A percentile compares a stretch with the other conserved stretches of the same genome.
phyloP scores from a whole-genome alignment of 345 rosid genomes.

The Gossypium rotundifolium region DNA sequence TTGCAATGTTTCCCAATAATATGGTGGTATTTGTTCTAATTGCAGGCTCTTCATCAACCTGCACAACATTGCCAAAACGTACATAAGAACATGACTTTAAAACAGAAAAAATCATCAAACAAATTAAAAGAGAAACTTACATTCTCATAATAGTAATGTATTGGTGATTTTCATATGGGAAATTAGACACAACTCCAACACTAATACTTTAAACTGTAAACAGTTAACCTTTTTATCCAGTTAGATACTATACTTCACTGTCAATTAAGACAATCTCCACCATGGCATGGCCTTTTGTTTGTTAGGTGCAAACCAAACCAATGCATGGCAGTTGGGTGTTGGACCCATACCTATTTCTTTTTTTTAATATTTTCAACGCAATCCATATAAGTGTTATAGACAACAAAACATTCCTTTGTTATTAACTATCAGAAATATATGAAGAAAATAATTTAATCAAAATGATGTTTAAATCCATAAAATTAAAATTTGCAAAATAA shows the following conservation, averaged over 20 bases:
- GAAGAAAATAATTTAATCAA: not conserved
- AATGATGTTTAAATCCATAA: not conserved
- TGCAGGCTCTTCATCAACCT: conserved; percentile 99
- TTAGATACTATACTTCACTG: not conserved
- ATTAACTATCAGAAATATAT: not conserved
- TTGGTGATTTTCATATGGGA: not conserved
- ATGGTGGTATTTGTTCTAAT: conserved; percentile 97
- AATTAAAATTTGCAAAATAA: not conserved
- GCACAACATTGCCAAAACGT: conserved; percentile 19
- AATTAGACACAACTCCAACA: not conserved
- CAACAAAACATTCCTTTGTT: not conserved
- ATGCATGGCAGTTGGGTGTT: not conserved
- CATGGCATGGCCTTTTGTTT: not conserved
- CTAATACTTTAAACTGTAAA: not conserved
- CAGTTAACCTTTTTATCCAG: not conserved
- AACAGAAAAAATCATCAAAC: not conserved
- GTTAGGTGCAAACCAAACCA: not conserved
- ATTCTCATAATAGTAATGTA: not conserved
- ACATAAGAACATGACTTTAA: not conserved
- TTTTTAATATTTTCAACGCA: not conserved
- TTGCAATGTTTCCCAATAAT: conserved; percentile 93
- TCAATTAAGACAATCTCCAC: not conserved
- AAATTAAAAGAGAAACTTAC: not conserved
- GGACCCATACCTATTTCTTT: not conserved
- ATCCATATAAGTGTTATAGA: not conserved